Evolutionary conservation across 352 stramenopile genomes (phyloP).

Genomic region (Phytopythium litorale): DNA sequence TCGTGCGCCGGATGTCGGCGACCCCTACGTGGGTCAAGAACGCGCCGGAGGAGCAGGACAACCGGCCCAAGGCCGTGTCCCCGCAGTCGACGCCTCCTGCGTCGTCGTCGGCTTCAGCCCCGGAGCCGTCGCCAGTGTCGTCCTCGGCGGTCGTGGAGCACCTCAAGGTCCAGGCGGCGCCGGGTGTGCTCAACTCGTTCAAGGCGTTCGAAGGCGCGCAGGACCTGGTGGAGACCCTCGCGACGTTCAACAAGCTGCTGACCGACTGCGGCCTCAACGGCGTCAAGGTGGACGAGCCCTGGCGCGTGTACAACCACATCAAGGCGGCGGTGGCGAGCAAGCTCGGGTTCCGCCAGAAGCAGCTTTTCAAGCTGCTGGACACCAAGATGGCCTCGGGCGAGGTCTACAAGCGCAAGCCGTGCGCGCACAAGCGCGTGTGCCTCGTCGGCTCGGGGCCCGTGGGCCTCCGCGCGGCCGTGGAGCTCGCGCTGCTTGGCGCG

Average conservation of each 20-base stretch:
- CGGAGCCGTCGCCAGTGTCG: not conserved
- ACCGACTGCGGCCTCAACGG: constrained; percentile 50
- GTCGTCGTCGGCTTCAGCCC: not conserved
- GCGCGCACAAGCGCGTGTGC: constrained; percentile 64
- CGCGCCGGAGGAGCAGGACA: not conserved
- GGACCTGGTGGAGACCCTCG: constrained; percentile 53
- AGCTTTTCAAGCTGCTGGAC: constrained; percentile 74
- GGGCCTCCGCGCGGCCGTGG: constrained; percentile 67
- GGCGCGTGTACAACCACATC: constrained; percentile 65
- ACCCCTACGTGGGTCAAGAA: constrained; percentile 10
- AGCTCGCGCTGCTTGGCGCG: constrained; percentile 62
- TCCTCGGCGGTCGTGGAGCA: constrained; percentile 25
- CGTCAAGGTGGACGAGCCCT: constrained; percentile 43
- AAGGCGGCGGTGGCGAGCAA: constrained; percentile 51
- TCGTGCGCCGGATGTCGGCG: constrained; percentile 46
- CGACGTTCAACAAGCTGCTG: constrained; percentile 52
- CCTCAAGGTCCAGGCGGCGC: constrained; percentile 28
- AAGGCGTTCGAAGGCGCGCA: constrained; percentile 58
- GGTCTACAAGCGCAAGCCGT: constrained; percentile 53
- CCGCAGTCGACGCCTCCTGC: not conserved
- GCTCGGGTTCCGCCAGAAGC: constrained; percentile 69
- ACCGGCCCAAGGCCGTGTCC: not conserved
- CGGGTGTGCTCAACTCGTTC: constrained; percentile 53
- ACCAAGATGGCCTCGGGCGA: constrained; percentile 43
- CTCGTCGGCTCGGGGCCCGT: constrained; percentile 75